Conservation (phyloP, 805 yeast species). For the Myxozyma lipomycoides region DNA sequence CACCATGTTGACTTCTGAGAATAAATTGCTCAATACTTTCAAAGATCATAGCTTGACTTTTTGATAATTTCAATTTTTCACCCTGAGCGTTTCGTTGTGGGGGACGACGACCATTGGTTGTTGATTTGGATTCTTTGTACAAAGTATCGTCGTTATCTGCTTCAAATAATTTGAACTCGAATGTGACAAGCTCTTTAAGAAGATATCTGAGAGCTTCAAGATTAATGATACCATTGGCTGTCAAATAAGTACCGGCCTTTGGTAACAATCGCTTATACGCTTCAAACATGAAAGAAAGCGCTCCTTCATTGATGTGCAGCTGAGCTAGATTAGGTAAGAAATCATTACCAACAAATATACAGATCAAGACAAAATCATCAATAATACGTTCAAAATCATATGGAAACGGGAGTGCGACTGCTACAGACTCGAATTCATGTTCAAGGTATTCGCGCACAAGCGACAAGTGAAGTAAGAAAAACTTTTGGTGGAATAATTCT, state of each 20-base stretch:
- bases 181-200: constrained; percentile 69
- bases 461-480: constrained; percentile 77
- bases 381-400: constrained; percentile 83
- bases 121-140: constrained; percentile 10
- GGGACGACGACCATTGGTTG: not conserved
- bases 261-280: constrained; percentile 80
- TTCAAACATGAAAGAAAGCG: constrained; percentile 85
- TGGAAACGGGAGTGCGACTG: constrained; percentile 56
- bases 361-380: constrained; percentile 87
- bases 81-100: constrained; percentile 26
- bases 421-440: constrained; percentile 73
- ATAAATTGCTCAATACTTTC: constrained; percentile 17
- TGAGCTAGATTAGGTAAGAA: constrained; percentile 96
- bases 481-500: constrained; percentile 70
- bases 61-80: constrained; percentile 52
- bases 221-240: constrained; percentile 77
- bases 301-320: constrained; percentile 88
- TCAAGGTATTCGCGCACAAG: constrained; percentile 86
- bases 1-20: constrained; percentile 1
- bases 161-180: constrained; percentile 85
- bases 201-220: constrained; percentile 66
- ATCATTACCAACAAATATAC: constrained; percentile 96
- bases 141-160: constrained; percentile 44
- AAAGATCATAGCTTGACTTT: constrained; percentile 65
- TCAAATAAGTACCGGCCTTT: constrained; percentile 75